Percentiles rank a stretch among this genome's conserved stretches.
These are phyloP conservation scores for Terfezia claveryi DNA, from an alignment of 495 filamentous ascomycete species.

Conservation along the genomic window DNA sequence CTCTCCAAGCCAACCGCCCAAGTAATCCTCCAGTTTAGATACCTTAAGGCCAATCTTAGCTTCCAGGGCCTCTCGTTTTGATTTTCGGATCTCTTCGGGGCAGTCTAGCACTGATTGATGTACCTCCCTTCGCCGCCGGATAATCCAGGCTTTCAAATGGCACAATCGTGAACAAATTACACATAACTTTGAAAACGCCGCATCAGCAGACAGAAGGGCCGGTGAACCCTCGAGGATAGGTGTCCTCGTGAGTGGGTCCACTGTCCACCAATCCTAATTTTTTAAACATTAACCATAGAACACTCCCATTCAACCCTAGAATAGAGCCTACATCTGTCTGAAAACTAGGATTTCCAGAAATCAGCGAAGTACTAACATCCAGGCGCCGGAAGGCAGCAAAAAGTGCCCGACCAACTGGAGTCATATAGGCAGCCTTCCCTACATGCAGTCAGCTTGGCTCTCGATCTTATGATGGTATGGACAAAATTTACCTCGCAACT, in stretches of 20 bases:
- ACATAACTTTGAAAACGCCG: slow-evolving; percentile 14
- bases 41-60: slow-evolving; percentile 8
- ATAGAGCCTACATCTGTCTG: slow-evolving; percentile 8
- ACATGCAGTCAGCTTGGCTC: not conserved
- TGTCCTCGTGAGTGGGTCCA: slow-evolving; percentile 15
- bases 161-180: slow-evolving; percentile 15
- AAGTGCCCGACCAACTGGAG: slow-evolving; percentile 14
- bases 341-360: slow-evolving; percentile 16
- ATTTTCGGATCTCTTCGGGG: not conserved
- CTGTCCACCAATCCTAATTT: slow-evolving; percentile 15
- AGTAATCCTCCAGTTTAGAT: slow-evolving; percentile 7
- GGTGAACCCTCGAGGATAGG: slow-evolving; percentile 12
- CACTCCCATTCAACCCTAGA: not conserved
- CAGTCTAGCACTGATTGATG: not conserved
- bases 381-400: slow-evolving; percentile 14
- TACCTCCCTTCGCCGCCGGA: slow-evolving; percentile 8
- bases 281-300: not conserved
- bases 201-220: slow-evolving; percentile 10
- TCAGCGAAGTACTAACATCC: slow-evolving; percentile 13
- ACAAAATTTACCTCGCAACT: slow-evolving; percentile 9
- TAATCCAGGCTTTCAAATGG: slow-evolving; percentile 11
- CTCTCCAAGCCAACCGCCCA: slow-evolving; percentile 12
- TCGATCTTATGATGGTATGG: not conserved
- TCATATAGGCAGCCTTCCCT: slow-evolving; percentile 16
- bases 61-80: slow-evolving; percentile 7